Percentiles rank a stretch among this genome's conserved stretches.
phyloP scores from a whole-genome alignment of 257 asterid species.

The Solanum virginianum region DNA sequence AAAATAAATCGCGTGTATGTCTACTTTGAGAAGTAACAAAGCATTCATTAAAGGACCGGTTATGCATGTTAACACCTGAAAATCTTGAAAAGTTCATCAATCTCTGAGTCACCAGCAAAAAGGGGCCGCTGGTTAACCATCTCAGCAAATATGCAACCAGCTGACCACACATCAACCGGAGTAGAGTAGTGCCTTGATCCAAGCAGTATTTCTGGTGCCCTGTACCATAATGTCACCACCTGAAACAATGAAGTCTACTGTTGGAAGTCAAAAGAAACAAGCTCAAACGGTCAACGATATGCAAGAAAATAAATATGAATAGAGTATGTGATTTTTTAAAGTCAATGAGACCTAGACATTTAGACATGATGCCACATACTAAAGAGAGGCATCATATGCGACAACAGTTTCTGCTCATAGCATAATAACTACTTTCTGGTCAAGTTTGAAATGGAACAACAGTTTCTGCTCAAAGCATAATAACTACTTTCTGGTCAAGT shows the following conservation, averaged over 20 bases:
- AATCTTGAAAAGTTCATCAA: not conserved
- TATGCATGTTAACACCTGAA: conserved; percentile 14
- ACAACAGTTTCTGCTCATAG: not conserved
- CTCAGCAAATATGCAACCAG: conserved; percentile 18
- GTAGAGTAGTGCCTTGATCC: conserved; percentile 6
- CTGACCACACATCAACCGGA: conserved; percentile 13
- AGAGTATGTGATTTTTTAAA: not conserved
- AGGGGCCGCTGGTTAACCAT: conserved; percentile 7
- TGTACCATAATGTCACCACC: conserved; percentile 62
- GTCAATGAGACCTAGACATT: not conserved
- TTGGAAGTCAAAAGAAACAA: not conserved
- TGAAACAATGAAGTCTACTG: conserved; percentile 12
- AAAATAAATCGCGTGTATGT: not conserved
- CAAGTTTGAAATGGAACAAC: not conserved
- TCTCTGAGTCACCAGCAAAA: conserved; percentile 5
- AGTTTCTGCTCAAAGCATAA: not conserved
- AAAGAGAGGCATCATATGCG: not conserved
- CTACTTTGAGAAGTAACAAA: not conserved
- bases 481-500: not conserved
- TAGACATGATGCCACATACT: not conserved
- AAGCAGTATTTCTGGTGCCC: conserved; percentile 12
- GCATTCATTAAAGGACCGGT: not conserved
- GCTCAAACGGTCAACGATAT: not conserved
- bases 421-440: not conserved
- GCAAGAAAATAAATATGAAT: not conserved